Evolutionary conservation across 176 grass and related monocot genomes (phyloP), one percentile per base, ranked within the genome.

Genomic region (Oryza glaberrima): DNA sequence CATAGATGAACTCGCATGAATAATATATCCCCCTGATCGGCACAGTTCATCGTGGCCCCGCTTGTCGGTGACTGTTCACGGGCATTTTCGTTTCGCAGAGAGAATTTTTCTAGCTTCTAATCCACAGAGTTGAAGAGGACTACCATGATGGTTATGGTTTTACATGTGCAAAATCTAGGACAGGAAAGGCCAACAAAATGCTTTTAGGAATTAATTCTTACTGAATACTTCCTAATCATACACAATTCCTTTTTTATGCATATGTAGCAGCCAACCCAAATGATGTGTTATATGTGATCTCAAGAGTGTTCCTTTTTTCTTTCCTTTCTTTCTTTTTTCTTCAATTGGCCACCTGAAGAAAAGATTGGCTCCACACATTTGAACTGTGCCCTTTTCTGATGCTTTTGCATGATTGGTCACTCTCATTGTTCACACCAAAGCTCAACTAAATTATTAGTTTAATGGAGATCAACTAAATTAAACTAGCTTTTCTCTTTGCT

Each of bases 311-410:
- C 10, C 22, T 71, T 78, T 45, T 70, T 19, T 65, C 0, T 25
- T 67, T 25, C 2, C 15, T 23, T 52, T 65, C 35, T 25, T 67
- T 25, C 2, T 22, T 23, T 52, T 9, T 70, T 36, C 22, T 13
- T 12, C 14, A 52, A 61, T 44, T 34, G 22, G 40, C 72, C 73
- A 81, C 71, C 60, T 85, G 71, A 79, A 81, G n/a, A 85, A 77
- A 89, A 89, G 51, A 89, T 77, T 81, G 83, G 78, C 32, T 70
- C 30, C 28, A 74, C 40, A 70, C 77, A 77, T 52, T 52, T 44
- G 77, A 77, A 81, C 82, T 65, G 72, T 77, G 82, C 77, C 43
- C 30, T 85, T 88, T 86, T 60, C 26, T 81, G 65, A 14, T 70
- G 47, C 65, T 71, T 89, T 67, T 81, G 52, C 77, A 85, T 77